A percentile compares a stretch with the other conserved stretches of the same genome.
Evolutionary conservation across 1,139 yeast species (phyloP).

Genomic region (Pneumocystis jirovecii): DNA sequence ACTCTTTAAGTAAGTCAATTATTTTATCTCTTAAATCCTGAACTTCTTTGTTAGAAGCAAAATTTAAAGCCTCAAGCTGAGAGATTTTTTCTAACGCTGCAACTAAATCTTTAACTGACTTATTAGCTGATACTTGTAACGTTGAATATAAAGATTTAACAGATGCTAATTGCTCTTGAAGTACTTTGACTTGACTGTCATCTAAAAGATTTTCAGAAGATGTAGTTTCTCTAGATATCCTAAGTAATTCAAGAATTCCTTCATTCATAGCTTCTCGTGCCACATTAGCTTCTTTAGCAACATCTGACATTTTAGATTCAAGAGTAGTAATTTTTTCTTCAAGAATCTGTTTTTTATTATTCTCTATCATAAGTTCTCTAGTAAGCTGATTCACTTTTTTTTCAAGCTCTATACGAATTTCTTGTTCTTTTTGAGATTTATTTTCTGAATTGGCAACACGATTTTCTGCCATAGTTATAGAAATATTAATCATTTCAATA

Average conservation of each 20-base stretch:
- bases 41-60: not conserved
- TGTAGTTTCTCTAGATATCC: not conserved
- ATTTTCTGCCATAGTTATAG: not conserved
- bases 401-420: not conserved
- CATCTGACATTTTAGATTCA: not conserved
- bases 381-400: not conserved
- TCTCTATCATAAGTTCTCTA: not conserved
- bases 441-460: not conserved
- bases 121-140: not conserved
- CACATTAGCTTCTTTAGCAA: not conserved
- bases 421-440: not conserved
- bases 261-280: not conserved
- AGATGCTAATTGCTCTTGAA: not conserved
- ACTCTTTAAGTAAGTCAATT: constrained; percentile 2
- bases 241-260: not conserved
- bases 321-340: not conserved
- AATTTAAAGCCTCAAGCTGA: constrained; percentile 2
- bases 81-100: constrained; percentile 4
- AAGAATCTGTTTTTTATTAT: not conserved
- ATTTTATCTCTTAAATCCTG: constrained; percentile 6
- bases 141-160: not conserved
- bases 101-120: constrained; percentile 2
- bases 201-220: not conserved
- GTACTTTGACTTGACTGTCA: not conserved
- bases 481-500: constrained; percentile 3